Conservation (phyloP, 148 eudicot species). For the Beta vulgaris region DNA sequence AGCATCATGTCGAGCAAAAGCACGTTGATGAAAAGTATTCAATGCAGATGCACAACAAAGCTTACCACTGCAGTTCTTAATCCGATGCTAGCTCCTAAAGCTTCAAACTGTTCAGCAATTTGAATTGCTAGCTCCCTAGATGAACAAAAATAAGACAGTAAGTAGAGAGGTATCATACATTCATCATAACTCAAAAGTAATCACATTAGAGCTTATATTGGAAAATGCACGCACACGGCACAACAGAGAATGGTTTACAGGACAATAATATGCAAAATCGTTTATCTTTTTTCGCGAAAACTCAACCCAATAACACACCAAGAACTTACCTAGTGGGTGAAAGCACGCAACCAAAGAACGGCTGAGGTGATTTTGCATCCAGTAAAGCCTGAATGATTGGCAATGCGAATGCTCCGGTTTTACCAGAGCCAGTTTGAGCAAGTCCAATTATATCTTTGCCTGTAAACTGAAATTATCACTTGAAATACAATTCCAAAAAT, state of each 20-base stretch:
- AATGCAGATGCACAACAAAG: slow-evolving; percentile 1
- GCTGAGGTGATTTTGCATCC: slow-evolving; percentile 42
- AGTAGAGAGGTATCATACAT: neutral
- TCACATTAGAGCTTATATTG: too few species aligned
- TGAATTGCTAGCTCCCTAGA: slow-evolving; percentile 88
- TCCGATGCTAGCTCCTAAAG: slow-evolving; percentile 74
- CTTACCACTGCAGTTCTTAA: slow-evolving; percentile 79
- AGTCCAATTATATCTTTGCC: slow-evolving; percentile 88
- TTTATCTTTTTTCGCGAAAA: too few species aligned
- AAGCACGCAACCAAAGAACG: slow-evolving; percentile 81
- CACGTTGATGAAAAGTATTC: too few species aligned
- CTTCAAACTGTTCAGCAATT: slow-evolving; percentile 91
- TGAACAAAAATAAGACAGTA: slow-evolving; percentile 6
- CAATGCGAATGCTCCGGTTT: slow-evolving; percentile 88
- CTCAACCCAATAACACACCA: too few species aligned
- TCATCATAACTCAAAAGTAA: too few species aligned
- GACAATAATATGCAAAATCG: too few species aligned
- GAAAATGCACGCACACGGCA: too few species aligned
- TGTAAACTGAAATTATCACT: slow-evolving; percentile 31
- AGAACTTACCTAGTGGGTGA: slow-evolving; percentile 91
- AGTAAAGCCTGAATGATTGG: slow-evolving; percentile 76
- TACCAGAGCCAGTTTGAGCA: slow-evolving; percentile 95
- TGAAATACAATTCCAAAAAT: too few species aligned
- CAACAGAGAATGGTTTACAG: too few species aligned
- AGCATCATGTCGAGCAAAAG: neutral